These are phyloP conservation scores for Mycena pura DNA, from an alignment of 768 basidiomycete species.

Conservation along the genomic window DNA sequence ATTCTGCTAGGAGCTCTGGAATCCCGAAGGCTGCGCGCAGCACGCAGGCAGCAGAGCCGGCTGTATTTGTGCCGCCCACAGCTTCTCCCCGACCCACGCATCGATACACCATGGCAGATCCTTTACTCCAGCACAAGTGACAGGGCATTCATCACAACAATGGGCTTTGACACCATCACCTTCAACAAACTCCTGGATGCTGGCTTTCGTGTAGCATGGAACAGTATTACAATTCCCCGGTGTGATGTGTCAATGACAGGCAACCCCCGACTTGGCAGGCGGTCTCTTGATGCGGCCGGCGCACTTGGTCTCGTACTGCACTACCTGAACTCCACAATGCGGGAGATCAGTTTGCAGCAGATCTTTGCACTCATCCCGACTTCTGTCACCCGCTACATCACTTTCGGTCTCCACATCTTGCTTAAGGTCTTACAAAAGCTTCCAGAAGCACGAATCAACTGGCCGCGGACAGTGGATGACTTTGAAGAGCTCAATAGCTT, in stretches of 20 bases:
- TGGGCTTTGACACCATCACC: slow-evolving; percentile 47
- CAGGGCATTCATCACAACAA: slow-evolving; percentile 51
- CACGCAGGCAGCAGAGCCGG: too few species aligned
- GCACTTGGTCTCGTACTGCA: slow-evolving; percentile 50
- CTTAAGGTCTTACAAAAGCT: slow-evolving; percentile 35
- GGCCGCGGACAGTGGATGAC: slow-evolving; percentile 34
- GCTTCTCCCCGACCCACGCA: slow-evolving; percentile 42
- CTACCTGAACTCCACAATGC: slow-evolving; percentile 50
- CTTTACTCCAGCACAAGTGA: slow-evolving; percentile 40
- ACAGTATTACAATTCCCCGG: slow-evolving; percentile 38
- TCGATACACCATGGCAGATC: slow-evolving; percentile 43
- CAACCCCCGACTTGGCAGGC: slow-evolving; percentile 31
- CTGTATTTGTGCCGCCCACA: slow-evolving; percentile 39
- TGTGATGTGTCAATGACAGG: slow-evolving; percentile 30
- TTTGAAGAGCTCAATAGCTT: slow-evolving; percentile 35
- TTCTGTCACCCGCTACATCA: slow-evolving; percentile 43
- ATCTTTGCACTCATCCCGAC: slow-evolving; percentile 53
- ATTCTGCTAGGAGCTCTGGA: slow-evolving; percentile 1
- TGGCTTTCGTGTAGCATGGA: slow-evolving; percentile 40
- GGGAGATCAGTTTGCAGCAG: slow-evolving; percentile 45
- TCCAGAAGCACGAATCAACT: slow-evolving; percentile 36
- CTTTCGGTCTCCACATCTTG: slow-evolving; percentile 41
- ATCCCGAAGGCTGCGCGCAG: background rate
- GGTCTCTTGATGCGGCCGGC: slow-evolving; percentile 48
- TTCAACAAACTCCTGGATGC: slow-evolving; percentile 41